Conservation (phyloP, 495 filamentous ascomycete genomes). For the Neurospora terricola region DNA sequence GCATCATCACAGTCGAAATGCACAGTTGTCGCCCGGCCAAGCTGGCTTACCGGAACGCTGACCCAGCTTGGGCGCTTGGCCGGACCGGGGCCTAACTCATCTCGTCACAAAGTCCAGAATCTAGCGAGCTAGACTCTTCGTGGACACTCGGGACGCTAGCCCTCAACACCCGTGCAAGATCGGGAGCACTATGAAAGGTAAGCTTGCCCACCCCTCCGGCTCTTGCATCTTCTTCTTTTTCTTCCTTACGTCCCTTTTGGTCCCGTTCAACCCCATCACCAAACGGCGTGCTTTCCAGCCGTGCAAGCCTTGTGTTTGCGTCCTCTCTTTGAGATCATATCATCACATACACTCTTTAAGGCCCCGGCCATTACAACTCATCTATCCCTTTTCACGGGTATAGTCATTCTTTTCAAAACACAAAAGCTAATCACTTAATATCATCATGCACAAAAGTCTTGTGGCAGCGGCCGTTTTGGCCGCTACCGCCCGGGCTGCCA, state of each 20-base stretch:
- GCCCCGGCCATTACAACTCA: slow-evolving; percentile 16
- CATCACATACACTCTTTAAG: slow-evolving; percentile 23
- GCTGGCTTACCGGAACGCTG: neutral
- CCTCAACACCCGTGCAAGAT: neutral
- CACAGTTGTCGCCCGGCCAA: neutral
- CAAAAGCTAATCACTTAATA: neutral
- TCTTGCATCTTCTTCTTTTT: slow-evolving; percentile 5
- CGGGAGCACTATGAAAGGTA: slow-evolving; percentile 11
- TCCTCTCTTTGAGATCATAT: slow-evolving; percentile 31
- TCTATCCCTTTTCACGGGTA: slow-evolving; percentile 9
- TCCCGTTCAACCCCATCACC: slow-evolving; percentile 21
- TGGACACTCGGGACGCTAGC: neutral
- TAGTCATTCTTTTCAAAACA: slow-evolving; percentile 7
- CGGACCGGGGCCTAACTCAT: neutral
- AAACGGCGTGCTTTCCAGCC: slow-evolving; percentile 27
- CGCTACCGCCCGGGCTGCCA: slow-evolving; percentile 16
- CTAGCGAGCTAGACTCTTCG: neutral
- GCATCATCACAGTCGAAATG: neutral
- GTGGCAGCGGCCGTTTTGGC: slow-evolving; percentile 25
- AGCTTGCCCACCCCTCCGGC: slow-evolving; percentile 3
- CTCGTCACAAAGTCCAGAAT: neutral
- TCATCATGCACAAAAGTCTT: slow-evolving; percentile 14
- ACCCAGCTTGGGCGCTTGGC: neutral
- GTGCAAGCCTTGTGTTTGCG: slow-evolving; percentile 36
- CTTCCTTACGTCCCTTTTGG: slow-evolving; percentile 9